Evolutionary conservation across 164 flowering plant genomes (phyloP).

Genomic region (Liriodendron chinense): DNA sequence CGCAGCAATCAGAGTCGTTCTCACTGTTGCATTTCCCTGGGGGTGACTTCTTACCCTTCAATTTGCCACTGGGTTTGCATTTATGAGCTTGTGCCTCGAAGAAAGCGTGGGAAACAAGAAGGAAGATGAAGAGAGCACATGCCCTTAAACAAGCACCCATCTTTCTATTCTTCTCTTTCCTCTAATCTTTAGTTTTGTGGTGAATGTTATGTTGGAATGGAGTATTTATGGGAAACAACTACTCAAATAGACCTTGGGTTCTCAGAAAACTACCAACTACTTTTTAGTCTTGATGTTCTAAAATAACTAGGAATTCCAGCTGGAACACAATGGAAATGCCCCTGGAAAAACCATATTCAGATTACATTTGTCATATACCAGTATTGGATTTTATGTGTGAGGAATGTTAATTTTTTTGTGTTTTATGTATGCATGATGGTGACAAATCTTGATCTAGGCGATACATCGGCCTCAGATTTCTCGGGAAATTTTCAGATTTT

Average conservation of each 20-base stretch:
- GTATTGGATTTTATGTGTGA: too few relatives aligned
- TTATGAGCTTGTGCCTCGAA: background rate
- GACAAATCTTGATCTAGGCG: too few relatives aligned
- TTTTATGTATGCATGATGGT: too few relatives aligned
- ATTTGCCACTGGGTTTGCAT: conserved; percentile 13
- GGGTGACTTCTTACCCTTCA: conserved; percentile 16
- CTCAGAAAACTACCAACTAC: background rate
- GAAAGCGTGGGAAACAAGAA: background rate
- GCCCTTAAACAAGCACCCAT: too few relatives aligned
- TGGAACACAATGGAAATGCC: background rate
- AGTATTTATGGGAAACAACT: background rate
- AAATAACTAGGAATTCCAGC: background rate
- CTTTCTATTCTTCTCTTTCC: background rate
- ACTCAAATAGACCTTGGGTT: background rate
- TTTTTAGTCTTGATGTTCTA: background rate
- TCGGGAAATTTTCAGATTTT: too few relatives aligned
- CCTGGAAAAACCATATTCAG: too few relatives aligned
- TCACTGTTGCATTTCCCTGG: conserved; percentile 5
- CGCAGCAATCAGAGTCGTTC: conserved; percentile 14
- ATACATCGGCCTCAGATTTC: too few relatives aligned
- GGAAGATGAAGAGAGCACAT: background rate
- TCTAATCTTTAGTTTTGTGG: background rate
- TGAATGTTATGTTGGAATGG: background rate
- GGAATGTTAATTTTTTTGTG: too few relatives aligned
- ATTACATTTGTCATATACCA: too few relatives aligned